Evolutionary conservation across 805 yeast genomes (phyloP).

Genomic region (Torulaspora microellipsoides): DNA sequence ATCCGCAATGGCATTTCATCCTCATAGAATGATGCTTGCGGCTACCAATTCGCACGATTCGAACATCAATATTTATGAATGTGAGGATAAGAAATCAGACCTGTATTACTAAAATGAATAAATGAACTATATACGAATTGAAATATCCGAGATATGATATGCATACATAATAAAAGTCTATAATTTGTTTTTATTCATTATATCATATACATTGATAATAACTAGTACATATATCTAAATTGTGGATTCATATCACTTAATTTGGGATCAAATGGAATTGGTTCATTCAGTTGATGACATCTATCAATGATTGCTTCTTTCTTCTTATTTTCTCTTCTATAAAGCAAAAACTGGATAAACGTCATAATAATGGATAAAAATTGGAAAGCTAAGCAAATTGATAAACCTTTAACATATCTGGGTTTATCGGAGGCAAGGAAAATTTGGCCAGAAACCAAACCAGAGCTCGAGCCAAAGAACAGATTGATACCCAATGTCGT

Average conservation of each 20-base stretch:
- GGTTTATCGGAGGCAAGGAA: conserved; percentile 38
- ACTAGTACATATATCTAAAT: conserved; percentile 43
- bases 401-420: conserved; percentile 36
- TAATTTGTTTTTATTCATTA: conserved; percentile 1
- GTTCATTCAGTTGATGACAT: conserved; percentile 33
- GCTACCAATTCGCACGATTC: conserved; percentile 77
- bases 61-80: conserved; percentile 57
- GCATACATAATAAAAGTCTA: background rate
- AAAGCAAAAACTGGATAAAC: conserved; percentile 32
- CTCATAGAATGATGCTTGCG: conserved; percentile 92
- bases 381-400: conserved; percentile 43
- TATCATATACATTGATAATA: background rate
- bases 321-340: conserved; percentile 36
- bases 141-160: background rate
- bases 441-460: conserved; percentile 39
- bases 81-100: conserved; percentile 35
- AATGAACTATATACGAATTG: background rate
- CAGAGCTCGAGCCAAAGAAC: conserved; percentile 36
- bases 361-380: conserved; percentile 39
- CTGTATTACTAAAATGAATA: conserved; percentile 3
- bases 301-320: conserved; percentile 32
- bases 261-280: conserved; percentile 34
- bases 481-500: conserved; percentile 38
- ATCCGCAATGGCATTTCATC: conserved; percentile 73
- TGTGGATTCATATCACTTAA: conserved; percentile 41